Evolutionary conservation across 176 grass and related monocot species (phyloP).

Genomic region (Metroxylon sagu): DNA sequence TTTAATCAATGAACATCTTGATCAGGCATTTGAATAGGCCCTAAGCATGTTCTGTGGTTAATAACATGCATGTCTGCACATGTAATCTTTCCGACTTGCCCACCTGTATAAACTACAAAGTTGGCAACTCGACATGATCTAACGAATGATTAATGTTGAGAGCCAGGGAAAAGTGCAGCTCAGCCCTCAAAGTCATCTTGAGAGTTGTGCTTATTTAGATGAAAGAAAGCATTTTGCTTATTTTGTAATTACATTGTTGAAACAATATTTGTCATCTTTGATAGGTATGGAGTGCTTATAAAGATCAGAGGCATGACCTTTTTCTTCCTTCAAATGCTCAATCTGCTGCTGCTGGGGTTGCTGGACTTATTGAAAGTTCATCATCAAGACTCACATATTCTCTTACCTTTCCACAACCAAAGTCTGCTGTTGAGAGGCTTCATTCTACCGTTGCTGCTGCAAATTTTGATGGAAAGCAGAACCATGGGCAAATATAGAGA

Average conservation of each 20-base stretch:
- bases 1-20: no score
- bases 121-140: no score
- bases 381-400: slow-evolving; percentile 76
- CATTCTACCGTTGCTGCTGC: slow-evolving; percentile 36
- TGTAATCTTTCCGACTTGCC: no score
- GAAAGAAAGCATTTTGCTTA: no score
- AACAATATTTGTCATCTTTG: background rate
- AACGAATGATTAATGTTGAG: no score
- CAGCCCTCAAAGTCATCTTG: no score
- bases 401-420: slow-evolving; percentile 60
- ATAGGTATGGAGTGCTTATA: slow-evolving; percentile 95
- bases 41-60: no score
- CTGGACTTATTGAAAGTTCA: slow-evolving; percentile 91
- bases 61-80: no score
- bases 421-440: slow-evolving; percentile 50
- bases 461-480: slow-evolving; percentile 49
- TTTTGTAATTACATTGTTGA: background rate
- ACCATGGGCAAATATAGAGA: slow-evolving; percentile 18
- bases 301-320: slow-evolving; percentile 94
- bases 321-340: slow-evolving; percentile 96
- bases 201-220: no score
- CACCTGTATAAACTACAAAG: no score
- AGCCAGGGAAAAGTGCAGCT: no score
- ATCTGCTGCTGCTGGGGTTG: slow-evolving; percentile 84
- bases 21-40: no score